phyloP scores from a whole-genome alignment of 345 rosid genomes.

The Eucalyptus globulus region DNA sequence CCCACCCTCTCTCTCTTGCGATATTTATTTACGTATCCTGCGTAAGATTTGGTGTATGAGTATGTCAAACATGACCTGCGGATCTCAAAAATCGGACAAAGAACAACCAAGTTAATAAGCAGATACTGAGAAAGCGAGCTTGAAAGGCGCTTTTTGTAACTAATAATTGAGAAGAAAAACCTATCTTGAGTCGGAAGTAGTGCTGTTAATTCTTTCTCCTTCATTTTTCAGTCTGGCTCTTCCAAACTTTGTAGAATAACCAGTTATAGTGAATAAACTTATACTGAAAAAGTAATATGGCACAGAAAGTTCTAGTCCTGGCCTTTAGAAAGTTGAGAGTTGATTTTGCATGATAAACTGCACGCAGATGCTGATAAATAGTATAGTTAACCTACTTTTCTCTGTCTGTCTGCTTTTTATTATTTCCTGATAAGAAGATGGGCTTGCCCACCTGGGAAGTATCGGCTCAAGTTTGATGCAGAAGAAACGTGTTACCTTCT shows the following conservation, averaged over 20 bases:
- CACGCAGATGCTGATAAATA: not conserved
- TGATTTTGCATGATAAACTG: not conserved
- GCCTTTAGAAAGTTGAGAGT: not conserved
- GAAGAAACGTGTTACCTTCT: slow-evolving; percentile 83
- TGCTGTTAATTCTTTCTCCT: not conserved
- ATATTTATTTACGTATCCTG: not conserved
- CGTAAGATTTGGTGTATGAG: not conserved
- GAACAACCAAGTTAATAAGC: not conserved
- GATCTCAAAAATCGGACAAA: not conserved
- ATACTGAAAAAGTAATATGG: not conserved
- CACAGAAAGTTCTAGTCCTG: not conserved
- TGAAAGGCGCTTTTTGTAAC: not conserved
- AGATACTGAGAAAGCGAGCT: not conserved
- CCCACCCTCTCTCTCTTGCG: not conserved
- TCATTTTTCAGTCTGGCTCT: not conserved
- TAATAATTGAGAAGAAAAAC: not conserved
- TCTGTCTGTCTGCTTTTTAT: not conserved
- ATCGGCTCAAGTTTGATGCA: slow-evolving; percentile 79
- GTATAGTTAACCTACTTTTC: not conserved
- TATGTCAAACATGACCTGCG: not conserved
- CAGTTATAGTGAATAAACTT: not conserved
- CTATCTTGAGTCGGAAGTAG: not conserved
- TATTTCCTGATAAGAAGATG: slow-evolving; percentile 26
- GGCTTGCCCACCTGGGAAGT: slow-evolving; percentile 91
- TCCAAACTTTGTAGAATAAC: not conserved